Percentiles rank a stretch among this genome's conserved stretches.
Evolutionary conservation across 352 stramenopile genomes (phyloP).

Genomic region (Vaucheria bursata): DNA sequence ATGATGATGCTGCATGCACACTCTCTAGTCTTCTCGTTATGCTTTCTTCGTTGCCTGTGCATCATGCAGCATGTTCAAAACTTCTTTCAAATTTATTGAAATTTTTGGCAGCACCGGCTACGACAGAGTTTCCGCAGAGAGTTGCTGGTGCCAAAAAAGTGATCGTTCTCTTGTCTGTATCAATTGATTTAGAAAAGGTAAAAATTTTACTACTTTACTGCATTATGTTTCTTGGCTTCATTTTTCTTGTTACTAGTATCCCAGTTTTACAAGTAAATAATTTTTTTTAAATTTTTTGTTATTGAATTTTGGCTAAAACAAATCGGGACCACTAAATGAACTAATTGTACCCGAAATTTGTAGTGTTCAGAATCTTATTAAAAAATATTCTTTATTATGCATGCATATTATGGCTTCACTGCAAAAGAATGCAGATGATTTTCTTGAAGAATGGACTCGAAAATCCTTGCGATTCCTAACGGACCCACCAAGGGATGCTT

Average conservation of each 20-base stretch:
- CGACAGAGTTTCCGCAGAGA: not conserved
- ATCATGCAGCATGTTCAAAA: not conserved
- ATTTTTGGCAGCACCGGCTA: not conserved
- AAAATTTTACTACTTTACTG: not conserved
- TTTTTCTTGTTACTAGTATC: not conserved
- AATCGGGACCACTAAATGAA: too few species aligned
- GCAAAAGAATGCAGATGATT: too few species aligned
- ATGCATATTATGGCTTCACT: not conserved
- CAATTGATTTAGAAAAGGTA: not conserved
- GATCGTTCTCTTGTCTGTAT: not conserved
- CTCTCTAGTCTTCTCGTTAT: not conserved
- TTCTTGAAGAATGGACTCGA: too few species aligned
- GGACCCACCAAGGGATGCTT: too few species aligned
- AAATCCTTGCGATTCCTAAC: too few species aligned
- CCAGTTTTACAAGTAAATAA: not conserved
- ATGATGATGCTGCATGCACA: not conserved
- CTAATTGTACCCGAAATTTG: too few species aligned
- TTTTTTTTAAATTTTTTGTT: too few species aligned
- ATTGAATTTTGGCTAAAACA: too few species aligned
- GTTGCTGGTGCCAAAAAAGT: not conserved
- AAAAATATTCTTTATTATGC: too few species aligned
- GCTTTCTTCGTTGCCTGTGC: not conserved
- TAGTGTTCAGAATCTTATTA: too few species aligned
- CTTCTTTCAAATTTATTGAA: not conserved
- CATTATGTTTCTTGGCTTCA: not conserved